Conservation (phyloP, 176 grass and related monocot genomes). For the Alloteropsis semialata region DNA sequence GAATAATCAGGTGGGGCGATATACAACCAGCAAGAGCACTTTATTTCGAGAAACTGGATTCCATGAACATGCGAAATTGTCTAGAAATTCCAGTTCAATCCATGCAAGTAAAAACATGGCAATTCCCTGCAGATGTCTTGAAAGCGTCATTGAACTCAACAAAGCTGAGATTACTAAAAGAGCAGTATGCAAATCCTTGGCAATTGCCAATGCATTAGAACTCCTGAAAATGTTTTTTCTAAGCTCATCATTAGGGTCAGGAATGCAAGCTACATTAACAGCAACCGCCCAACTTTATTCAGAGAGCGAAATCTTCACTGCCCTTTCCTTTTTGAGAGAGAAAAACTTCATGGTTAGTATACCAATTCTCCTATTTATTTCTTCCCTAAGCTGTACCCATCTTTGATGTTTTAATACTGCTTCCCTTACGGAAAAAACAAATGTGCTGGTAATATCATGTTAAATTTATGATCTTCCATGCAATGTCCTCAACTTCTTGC, state of each 20-base stretch:
- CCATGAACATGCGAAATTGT: slow-evolving; percentile 14
- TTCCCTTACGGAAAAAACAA: not conserved
- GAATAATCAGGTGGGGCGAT: slow-evolving; percentile 28
- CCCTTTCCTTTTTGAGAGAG: slow-evolving; percentile 80
- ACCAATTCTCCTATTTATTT: slow-evolving; percentile 14
- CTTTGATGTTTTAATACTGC: not conserved
- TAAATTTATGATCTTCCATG: not conserved
- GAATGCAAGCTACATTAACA: slow-evolving; percentile 62
- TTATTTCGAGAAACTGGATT: slow-evolving; percentile 29
- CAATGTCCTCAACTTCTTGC: too few relatives aligned
- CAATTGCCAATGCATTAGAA: slow-evolving; percentile 75
- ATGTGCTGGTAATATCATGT: not conserved
- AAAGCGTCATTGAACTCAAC: slow-evolving; percentile 43
- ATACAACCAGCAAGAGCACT: not conserved
- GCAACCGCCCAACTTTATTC: slow-evolving; percentile 67
- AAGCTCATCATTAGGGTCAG: slow-evolving; percentile 52
- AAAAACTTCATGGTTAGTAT: slow-evolving; percentile 74
- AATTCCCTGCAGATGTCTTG: slow-evolving; percentile 3
- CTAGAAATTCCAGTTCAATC: slow-evolving; percentile 18
- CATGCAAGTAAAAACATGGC: slow-evolving; percentile 36
- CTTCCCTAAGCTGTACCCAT: not conserved
- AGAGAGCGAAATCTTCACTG: slow-evolving; percentile 76
- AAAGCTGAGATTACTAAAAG: slow-evolving; percentile 53
- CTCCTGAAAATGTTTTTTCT: slow-evolving; percentile 85
- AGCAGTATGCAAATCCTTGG: slow-evolving; percentile 52